Evolutionary conservation across 768 basidiomycete species (phyloP), one percentile per base, ranked within the genome.

Genomic region (Rubroboletus pulcherrimus): DNA sequence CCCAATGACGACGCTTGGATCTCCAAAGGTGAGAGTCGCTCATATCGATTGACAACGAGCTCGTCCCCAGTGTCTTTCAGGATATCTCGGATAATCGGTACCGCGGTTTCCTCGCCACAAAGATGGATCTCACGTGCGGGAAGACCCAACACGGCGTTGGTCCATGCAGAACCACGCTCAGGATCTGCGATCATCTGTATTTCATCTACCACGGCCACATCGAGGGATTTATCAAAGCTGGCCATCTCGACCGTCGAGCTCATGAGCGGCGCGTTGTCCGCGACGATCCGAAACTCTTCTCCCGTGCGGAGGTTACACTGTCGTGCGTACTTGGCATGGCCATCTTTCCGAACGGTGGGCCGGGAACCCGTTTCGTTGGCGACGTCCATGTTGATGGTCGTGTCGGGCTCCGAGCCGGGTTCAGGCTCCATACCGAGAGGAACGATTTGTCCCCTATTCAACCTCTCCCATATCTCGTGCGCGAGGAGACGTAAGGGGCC

Each of bases 191-290:
- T 83, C 89, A 98, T 89, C 75, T 98, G 97, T 46, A 99, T 98
- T 75, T 98, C 96, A 69, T 98, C 97, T 43, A 99, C 78, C 44
- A 99, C 94, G 0, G 86, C 94, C 24, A 98, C 93, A 49, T 96
- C 92, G 52, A 74, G 76, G 4, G 56, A 56, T 17, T 46, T 58
- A 2, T 60, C 57, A 10, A 75, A 60, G 6, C 78, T 75, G 34
- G 89, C 69, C 95, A 98, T 99, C 77, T 99, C 97, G 62, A 98
- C 88, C 3, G 97, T 99, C 69, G 91, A 93, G 66, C 86, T 87
- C n/a, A 78, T 55, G 37, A 97, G 69, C 0, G 77, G 71, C 0
- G 84, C 84, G 7, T 76, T 62, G 1, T 76, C 75, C 9, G 77
- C 75, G 21, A 96, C 81, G 31, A 90, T 77, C 64, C 86, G 84